Evolutionary conservation across 2,329 filamentous ascomycete genomes (phyloP).

Genomic region (Helicocarpus griseus): DNA sequence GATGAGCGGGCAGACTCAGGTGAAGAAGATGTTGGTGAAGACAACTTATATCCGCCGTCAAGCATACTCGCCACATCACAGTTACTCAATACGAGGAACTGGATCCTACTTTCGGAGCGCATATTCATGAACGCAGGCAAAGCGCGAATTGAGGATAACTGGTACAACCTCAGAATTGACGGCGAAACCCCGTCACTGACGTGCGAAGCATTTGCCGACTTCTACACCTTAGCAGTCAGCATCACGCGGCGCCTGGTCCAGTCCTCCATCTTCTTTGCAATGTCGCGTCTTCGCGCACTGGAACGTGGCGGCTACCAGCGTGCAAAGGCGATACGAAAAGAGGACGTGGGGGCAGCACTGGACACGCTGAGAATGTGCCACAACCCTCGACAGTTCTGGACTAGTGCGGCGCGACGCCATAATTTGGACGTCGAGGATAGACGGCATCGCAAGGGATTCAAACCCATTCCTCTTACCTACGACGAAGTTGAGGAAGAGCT

Average conservation of each 20-base stretch:
- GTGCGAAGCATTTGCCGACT: constrained; percentile 65
- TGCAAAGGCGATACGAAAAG: constrained; percentile 28
- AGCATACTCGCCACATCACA: constrained; percentile 40
- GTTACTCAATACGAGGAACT: constrained; percentile 50
- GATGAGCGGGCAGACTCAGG: neutral
- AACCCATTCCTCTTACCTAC: constrained; percentile 24
- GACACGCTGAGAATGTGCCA: constrained; percentile 42
- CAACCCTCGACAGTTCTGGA: constrained; percentile 43
- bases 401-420: constrained; percentile 42
- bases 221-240: constrained; percentile 58
- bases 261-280: constrained; percentile 59
- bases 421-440: constrained; percentile 41
- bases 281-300: constrained; percentile 53
- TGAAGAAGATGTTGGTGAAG: neutral
- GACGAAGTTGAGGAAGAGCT: constrained; percentile 22
- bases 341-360: constrained; percentile 47
- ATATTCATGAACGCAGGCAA: constrained; percentile 66
- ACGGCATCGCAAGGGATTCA: constrained; percentile 22
- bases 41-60: constrained; percentile 3
- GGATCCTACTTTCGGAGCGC: constrained; percentile 54
- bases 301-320: constrained; percentile 21
- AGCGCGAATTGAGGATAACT: constrained; percentile 53
- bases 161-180: constrained; percentile 48
- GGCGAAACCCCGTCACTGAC: constrained; percentile 57
- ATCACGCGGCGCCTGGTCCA: constrained; percentile 63